Conservation (phyloP, 1,139 yeast genomes). For the Komagataea norvegica region DNA sequence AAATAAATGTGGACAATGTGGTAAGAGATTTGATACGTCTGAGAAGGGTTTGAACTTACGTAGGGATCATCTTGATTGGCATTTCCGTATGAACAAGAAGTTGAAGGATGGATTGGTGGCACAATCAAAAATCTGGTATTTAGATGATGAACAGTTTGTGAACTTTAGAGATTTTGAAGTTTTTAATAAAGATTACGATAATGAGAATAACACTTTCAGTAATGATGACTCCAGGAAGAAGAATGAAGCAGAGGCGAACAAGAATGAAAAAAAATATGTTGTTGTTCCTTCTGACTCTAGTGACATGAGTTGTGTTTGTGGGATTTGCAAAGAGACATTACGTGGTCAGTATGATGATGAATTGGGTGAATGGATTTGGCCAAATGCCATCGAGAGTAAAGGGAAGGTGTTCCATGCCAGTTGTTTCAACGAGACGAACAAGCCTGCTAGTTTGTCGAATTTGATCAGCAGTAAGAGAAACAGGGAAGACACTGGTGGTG, state of each 20-base stretch:
- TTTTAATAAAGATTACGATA: slow-evolving; percentile 30
- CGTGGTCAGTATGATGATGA: slow-evolving; percentile 83
- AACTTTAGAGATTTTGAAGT: slow-evolving; percentile 64
- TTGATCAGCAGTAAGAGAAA: slow-evolving; percentile 13
- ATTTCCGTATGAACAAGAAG: slow-evolving; percentile 84
- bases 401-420: slow-evolving; percentile 76
- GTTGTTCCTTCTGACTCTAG: slow-evolving; percentile 67
- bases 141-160: slow-evolving; percentile 71
- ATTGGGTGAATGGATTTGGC: slow-evolving; percentile 95
- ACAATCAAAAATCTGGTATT: slow-evolving; percentile 80
- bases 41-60: slow-evolving; percentile 54
- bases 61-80: slow-evolving; percentile 86
- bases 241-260: slow-evolving; percentile 12
- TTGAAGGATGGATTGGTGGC: slow-evolving; percentile 49
- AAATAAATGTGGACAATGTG: slow-evolving; percentile 84
- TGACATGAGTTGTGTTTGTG: slow-evolving; percentile 70
- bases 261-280: slow-evolving; percentile 37
- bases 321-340: slow-evolving; percentile 80
- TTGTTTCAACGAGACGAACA: slow-evolving; percentile 69
- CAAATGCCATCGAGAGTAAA: slow-evolving; percentile 64
- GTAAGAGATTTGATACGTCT: slow-evolving; percentile 72
- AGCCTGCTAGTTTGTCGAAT: slow-evolving; percentile 6
- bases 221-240: too few species aligned
- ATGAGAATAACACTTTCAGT: slow-evolving; percentile 10
- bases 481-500: slow-evolving; percentile 14